A percentile compares a stretch with the other conserved stretches of the same genome.
Evolutionary conservation across 495 filamentous ascomycete species (phyloP).

Genomic region (Parathielavia hyrcaniae): DNA sequence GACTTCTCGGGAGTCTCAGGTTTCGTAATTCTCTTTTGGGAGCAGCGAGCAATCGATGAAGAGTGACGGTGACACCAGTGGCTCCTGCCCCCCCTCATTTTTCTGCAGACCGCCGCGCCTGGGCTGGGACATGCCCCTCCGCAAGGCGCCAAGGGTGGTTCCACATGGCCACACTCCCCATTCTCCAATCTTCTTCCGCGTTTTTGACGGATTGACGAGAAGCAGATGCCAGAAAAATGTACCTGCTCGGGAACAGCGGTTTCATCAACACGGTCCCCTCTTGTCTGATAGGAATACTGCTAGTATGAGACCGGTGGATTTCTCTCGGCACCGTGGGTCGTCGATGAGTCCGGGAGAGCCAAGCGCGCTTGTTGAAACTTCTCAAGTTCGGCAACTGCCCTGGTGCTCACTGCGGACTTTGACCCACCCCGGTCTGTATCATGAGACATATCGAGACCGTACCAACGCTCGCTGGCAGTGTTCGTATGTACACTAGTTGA

Average conservation of each 20-base stretch:
- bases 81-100: background rate
- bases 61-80: background rate
- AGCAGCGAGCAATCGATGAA: background rate
- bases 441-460: too few relatives aligned
- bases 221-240: background rate
- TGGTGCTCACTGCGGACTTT: too few relatives aligned
- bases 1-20: background rate
- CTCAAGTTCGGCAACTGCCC: too few relatives aligned
- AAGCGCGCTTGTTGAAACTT: background rate
- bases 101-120: conserved; percentile 11
- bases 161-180: too few relatives aligned
- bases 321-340: conserved; percentile 3
- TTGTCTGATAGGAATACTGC: background rate
- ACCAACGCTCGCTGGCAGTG: too few relatives aligned
- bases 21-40: background rate
- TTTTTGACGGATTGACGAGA: too few relatives aligned
- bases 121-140: background rate
- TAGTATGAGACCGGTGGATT: background rate
- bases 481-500: too few relatives aligned
- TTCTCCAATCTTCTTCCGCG: too few relatives aligned
- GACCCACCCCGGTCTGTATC: too few relatives aligned
- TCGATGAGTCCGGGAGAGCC: background rate
- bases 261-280: background rate
- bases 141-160: background rate
- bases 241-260: too few relatives aligned